Percentiles rank a stretch among this genome's conserved stretches.
Evolutionary conservation across 352 stramenopile genomes (phyloP).

Genomic region (Phytophthora lateralis): DNA sequence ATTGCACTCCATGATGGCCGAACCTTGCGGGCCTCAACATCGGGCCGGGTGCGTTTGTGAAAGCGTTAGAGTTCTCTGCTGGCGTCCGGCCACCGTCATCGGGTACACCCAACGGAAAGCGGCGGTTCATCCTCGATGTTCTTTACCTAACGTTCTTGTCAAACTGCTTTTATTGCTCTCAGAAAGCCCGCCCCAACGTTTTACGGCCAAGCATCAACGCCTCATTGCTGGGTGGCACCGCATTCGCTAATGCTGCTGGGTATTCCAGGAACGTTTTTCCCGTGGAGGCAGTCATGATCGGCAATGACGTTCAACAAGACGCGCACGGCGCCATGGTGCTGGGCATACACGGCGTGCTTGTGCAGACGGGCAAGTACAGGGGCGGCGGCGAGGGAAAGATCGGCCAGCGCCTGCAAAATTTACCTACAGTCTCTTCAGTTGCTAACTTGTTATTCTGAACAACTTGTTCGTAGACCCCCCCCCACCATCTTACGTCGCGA

Average conservation of each 20-base stretch:
- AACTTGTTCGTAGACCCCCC: background rate
- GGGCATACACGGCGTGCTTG: conserved; percentile 49
- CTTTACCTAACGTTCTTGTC: background rate
- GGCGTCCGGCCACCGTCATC: conserved; percentile 47
- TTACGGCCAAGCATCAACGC: conserved; percentile 53
- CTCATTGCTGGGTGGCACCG: background rate
- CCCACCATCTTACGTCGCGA: conserved; percentile 29
- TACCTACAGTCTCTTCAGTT: conserved; percentile 3
- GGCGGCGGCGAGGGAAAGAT: conserved; percentile 38
- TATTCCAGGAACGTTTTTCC: conserved; percentile 32
- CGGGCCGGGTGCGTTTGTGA: conserved; percentile 59
- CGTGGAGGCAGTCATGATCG: conserved; percentile 57
- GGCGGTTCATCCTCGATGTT: background rate
- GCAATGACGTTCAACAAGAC: conserved; percentile 61
- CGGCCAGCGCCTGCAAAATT: conserved; percentile 10
- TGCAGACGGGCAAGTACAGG: conserved; percentile 63
- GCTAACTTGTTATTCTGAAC: background rate
- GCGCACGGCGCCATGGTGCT: conserved; percentile 48
- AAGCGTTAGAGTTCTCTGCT: conserved; percentile 54
- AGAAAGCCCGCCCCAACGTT: conserved; percentile 60
- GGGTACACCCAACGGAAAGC: conserved; percentile 28
- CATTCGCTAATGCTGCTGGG: background rate
- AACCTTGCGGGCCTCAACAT: conserved; percentile 64
- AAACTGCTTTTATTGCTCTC: conserved; percentile 1
- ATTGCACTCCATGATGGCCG: conserved; percentile 62